Evolutionary conservation across 306 rosid species (phyloP).

Genomic region (Vicia faba): DNA sequence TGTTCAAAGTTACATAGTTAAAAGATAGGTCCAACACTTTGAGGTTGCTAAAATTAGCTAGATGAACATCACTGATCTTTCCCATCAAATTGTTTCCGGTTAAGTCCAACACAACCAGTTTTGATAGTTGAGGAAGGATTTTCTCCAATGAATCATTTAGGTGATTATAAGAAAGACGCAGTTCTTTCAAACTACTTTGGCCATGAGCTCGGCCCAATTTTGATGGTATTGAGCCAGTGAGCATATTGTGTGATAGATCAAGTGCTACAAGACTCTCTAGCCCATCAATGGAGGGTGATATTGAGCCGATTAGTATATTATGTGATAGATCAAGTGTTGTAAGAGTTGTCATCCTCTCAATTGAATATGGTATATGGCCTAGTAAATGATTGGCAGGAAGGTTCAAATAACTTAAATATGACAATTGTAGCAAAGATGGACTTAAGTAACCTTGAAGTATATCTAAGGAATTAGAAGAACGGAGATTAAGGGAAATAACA

Average conservation of each 20-base stretch:
- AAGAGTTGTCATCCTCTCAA: slow-evolving; percentile 11
- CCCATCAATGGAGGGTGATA: slow-evolving; percentile 15
- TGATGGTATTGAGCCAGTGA: slow-evolving; percentile 32
- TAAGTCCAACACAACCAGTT: slow-evolving; percentile 25
- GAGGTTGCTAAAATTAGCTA: not conserved
- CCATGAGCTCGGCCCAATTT: not conserved
- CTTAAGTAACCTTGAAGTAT: not conserved
- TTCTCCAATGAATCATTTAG: slow-evolving; percentile 3
- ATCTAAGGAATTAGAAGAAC: not conserved
- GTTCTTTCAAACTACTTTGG: slow-evolving; percentile 10
- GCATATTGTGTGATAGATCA: slow-evolving; percentile 14
- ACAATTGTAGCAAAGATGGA: slow-evolving; percentile 29
- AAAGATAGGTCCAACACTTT: slow-evolving; percentile 23
- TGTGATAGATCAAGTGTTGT: slow-evolving; percentile 16
- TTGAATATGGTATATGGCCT: slow-evolving; percentile 26
- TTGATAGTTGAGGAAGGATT: not conserved
- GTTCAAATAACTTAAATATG: slow-evolving; percentile 29
- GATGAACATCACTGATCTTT: slow-evolving; percentile 9
- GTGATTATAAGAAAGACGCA: slow-evolving; percentile 25
- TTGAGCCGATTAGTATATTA: not conserved
- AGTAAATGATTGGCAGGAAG: slow-evolving; percentile 13
- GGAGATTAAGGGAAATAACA: slow-evolving; percentile 39
- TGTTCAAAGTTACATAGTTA: slow-evolving; percentile 1
- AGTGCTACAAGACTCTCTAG: slow-evolving; percentile 7
- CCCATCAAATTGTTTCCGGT: not conserved